phyloP scores from a whole-genome alignment of 441 rosid species.

The Codiaeum variegatum region DNA sequence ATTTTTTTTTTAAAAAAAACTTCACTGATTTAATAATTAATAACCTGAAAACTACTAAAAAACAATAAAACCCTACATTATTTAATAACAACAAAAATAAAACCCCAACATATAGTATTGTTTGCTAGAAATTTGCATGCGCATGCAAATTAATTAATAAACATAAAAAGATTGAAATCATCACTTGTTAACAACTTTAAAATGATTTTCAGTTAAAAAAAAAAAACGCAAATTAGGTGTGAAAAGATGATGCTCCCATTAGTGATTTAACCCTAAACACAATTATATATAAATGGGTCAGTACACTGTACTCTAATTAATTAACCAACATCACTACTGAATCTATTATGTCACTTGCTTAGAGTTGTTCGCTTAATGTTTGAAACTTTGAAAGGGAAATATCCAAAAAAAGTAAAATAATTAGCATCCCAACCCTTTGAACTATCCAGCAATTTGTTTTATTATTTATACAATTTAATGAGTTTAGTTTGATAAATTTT shows the following conservation, averaged over 20 bases:
- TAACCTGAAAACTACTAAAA: too few relatives aligned
- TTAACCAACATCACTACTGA: conserved; percentile 10
- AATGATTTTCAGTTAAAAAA: not conserved
- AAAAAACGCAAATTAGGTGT: conserved; percentile 14
- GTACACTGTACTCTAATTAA: not conserved
- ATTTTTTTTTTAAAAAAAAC: too few relatives aligned
- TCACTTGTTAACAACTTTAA: not conserved
- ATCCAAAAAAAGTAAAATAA: not conserved
- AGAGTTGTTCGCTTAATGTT: conserved; percentile 14
- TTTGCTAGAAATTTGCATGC: conserved; percentile 1
- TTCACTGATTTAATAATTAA: too few relatives aligned
- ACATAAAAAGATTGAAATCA: not conserved
- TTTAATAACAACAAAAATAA: too few relatives aligned
- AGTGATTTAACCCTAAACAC: not conserved
- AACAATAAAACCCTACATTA: too few relatives aligned
- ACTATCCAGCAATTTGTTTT: not conserved
- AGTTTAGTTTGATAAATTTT: not conserved
- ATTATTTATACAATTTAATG: not conserved
- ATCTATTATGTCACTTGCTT: not conserved
- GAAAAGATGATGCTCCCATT: conserved; percentile 3
- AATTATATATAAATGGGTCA: not conserved
- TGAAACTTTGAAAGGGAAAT: conserved; percentile 1
- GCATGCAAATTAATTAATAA: conserved; percentile 7
- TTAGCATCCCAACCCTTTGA: not conserved
- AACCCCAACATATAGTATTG: too few relatives aligned